phyloP scores from a whole-genome alignment of 2,329 filamentous ascomycete species.

The Hymenoscyphus linearis region DNA sequence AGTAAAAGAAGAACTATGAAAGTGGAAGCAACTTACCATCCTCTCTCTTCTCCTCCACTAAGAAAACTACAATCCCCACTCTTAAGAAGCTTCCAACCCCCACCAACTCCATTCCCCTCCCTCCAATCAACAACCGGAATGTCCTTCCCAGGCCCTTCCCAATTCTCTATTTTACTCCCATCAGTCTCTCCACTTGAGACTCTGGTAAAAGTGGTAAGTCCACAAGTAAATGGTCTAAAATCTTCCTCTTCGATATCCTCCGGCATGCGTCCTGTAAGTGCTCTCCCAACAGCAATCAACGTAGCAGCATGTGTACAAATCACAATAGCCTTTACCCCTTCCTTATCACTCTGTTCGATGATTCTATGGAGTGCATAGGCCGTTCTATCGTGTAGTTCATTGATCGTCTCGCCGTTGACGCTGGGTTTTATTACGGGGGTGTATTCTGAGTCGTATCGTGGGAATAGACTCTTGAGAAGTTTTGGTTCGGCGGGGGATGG shows the following conservation, averaged over 20 bases:
- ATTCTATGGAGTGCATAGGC: constrained; percentile 65
- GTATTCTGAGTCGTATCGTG: constrained; percentile 52
- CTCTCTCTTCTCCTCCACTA: constrained; percentile 73
- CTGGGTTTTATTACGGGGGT: constrained; percentile 61
- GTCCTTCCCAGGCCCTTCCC: constrained; percentile 33
- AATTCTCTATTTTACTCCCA: constrained; percentile 38
- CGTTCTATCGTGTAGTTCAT: constrained; percentile 73
- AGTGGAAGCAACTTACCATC: constrained; percentile 58
- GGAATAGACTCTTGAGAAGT: constrained; percentile 63
- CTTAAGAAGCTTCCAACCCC: constrained; percentile 72
- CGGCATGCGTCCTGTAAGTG: constrained; percentile 74
- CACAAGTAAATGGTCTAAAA: constrained; percentile 80
- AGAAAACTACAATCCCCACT: constrained; percentile 87
- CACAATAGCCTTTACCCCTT: constrained; percentile 64
- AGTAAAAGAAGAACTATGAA: background rate
- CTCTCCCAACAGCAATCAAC: constrained; percentile 79
- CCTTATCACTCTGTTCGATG: constrained; percentile 66
- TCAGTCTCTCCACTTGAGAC: constrained; percentile 33
- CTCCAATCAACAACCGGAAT: constrained; percentile 48
- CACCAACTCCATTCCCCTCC: constrained; percentile 56
- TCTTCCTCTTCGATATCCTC: constrained; percentile 67
- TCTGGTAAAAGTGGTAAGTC: constrained; percentile 63
- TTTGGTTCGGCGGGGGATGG: constrained; percentile 65
- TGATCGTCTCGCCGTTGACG: constrained; percentile 71
- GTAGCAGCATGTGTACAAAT: constrained; percentile 87